Evolutionary conservation across 2,329 filamentous ascomycete species (phyloP).

Genomic region (Sporothrix luriei): DNA sequence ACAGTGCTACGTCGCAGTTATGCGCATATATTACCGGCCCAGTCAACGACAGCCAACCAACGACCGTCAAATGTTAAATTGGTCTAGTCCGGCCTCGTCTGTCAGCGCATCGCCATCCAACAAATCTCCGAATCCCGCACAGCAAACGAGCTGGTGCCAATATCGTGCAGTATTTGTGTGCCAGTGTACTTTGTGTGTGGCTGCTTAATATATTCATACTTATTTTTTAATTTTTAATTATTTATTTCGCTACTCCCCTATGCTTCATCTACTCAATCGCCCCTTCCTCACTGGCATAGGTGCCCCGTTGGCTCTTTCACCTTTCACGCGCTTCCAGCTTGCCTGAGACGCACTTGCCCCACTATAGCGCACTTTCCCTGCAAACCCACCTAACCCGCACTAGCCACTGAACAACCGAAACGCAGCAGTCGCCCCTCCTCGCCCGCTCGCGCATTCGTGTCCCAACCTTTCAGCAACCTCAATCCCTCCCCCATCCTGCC

Average conservation of each 20-base stretch:
- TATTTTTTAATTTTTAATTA: not conserved
- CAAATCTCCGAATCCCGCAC: not conserved
- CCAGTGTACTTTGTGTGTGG: not conserved
- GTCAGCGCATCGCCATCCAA: slow-evolving; percentile 28
- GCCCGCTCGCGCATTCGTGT: not conserved
- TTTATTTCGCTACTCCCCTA: not conserved
- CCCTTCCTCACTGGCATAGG: not conserved
- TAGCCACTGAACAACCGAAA: slow-evolving; percentile 18
- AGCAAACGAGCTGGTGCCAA: not conserved
- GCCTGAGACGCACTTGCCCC: slow-evolving; percentile 20
- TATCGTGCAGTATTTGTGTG: not conserved
- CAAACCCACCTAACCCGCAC: slow-evolving; percentile 16
- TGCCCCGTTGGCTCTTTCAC: not conserved
- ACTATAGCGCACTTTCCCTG: slow-evolving; percentile 16
- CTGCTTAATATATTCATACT: too few relatives aligned
- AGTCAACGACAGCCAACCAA: slow-evolving; percentile 27
- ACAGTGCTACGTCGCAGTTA: not conserved
- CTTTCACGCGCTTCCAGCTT: slow-evolving; percentile 23
- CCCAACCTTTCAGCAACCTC: slow-evolving; percentile 6
- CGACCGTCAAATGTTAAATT: not conserved
- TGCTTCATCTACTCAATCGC: not conserved
- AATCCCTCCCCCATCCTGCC: slow-evolving; percentile 4
- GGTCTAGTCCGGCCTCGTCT: not conserved
- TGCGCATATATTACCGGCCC: slow-evolving; percentile 1
- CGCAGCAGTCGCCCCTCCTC: slow-evolving; percentile 25